A percentile compares a stretch with the other conserved stretches of the same genome.
These are phyloP conservation scores for Phlebiopsis flavidoalba DNA, from an alignment of 768 basidiomycete genomes.

Conservation along the genomic window DNA sequence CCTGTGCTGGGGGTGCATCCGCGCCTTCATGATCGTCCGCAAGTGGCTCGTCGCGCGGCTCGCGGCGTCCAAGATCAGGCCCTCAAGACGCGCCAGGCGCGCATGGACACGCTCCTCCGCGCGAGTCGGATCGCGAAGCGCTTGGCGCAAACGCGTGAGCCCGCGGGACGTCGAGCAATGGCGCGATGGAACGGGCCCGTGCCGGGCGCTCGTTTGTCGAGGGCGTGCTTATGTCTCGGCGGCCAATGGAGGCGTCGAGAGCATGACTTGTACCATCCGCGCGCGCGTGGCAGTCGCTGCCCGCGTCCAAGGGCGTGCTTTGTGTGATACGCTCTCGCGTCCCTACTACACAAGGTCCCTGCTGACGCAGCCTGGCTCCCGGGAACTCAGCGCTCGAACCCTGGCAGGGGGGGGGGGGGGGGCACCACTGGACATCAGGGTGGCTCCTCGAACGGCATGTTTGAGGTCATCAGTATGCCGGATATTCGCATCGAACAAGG, in stretches of 20 bases:
- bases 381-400: conserved; percentile 52
- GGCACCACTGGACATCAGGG: conserved; percentile 74
- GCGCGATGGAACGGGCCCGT: conserved; percentile 46
- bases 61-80: conserved; percentile 57
- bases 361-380: conserved; percentile 38
- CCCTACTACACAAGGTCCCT: conserved; percentile 49
- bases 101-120: conserved; percentile 68
- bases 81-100: conserved; percentile 57
- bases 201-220: conserved; percentile 79
- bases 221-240: conserved; percentile 70
- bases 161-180: conserved; percentile 17
- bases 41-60: conserved; percentile 77
- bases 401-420: no score
- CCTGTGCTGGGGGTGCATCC: conserved; percentile 69
- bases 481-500: conserved; percentile 63
- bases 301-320: conserved; percentile 52
- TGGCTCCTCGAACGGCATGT: conserved; percentile 80
- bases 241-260: conserved; percentile 71
- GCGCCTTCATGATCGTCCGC: conserved; percentile 70
- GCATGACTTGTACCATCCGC: conserved; percentile 40
- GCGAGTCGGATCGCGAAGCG: conserved; percentile 76
- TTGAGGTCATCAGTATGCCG: conserved; percentile 72
- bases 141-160: conserved; percentile 48
- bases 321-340: conserved; percentile 58
- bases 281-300: conserved; percentile 76